phyloP scores from a whole-genome alignment of 495 filamentous ascomycete genomes.

The Aspergillus leporis region DNA sequence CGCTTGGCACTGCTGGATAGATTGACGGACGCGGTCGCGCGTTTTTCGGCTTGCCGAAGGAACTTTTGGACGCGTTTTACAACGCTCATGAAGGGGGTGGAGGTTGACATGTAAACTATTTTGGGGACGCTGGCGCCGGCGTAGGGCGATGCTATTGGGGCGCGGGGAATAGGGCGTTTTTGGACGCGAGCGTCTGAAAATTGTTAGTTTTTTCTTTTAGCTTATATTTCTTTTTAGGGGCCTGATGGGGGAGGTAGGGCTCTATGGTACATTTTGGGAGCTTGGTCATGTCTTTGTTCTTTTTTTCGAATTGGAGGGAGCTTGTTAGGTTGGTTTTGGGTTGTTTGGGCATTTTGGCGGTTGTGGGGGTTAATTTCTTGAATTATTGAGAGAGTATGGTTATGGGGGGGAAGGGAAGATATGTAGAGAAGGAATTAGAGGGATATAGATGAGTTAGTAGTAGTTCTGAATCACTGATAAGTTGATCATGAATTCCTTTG shows the following conservation, averaged over 20 bases:
- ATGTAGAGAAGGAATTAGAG: not conserved
- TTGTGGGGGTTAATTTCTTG: no score
- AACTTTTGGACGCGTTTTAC: conserved; percentile 78
- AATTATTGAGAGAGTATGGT: not conserved
- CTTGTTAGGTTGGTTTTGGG: not conserved
- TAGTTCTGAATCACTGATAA: no score
- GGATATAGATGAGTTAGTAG: no score
- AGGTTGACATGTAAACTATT: conserved; percentile 75
- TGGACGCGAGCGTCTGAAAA: conserved; percentile 44
- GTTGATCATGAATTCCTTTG: not conserved
- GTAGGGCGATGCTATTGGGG: conserved; percentile 59
- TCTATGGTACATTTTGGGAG: conserved; percentile 36
- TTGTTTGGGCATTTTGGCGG: not conserved
- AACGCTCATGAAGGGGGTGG: conserved; percentile 76
- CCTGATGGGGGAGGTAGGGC: no score
- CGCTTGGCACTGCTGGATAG: conserved; percentile 42
- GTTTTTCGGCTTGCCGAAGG: conserved; percentile 63
- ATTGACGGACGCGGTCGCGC: conserved; percentile 47
- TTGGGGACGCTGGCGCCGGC: conserved; percentile 52
- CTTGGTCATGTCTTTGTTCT: conserved; percentile 39
- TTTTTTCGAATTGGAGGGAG: conserved; percentile 40
- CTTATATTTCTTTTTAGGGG: no score
- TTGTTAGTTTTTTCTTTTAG: conserved; percentile 21
- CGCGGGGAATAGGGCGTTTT: conserved; percentile 74
- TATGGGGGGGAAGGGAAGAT: not conserved